A percentile compares a stretch with the other conserved stretches of the same genome.
Conservation (phyloP, 345 rosid species). For the Camelina laxa region DNA sequence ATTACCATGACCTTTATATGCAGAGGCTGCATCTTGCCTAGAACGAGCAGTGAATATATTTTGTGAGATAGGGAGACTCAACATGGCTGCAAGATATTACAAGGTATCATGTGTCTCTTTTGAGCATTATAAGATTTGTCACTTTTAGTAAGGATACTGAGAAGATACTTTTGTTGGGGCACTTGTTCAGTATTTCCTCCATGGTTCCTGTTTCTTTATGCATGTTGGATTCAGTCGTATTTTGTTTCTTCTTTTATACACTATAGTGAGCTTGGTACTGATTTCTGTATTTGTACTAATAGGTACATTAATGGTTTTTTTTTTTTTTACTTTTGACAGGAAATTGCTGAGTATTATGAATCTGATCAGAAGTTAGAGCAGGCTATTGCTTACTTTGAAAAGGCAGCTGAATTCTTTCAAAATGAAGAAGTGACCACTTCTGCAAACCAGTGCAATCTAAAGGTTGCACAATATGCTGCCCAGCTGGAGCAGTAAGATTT, state of each 20-base stretch:
- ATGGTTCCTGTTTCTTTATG: conserved; percentile 10
- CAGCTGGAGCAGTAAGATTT: conserved; percentile 84
- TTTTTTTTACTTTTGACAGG: conserved; percentile 49
- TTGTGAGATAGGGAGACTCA: conserved; percentile 95
- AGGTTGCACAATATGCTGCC: conserved; percentile 96
- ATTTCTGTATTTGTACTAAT: conserved; percentile 4
- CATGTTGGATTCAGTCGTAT: conserved; percentile 10
- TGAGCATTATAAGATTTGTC: neutral
- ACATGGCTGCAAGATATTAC: conserved; percentile 97
- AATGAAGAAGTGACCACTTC: conserved; percentile 86
- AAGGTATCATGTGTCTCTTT: conserved; percentile 58
- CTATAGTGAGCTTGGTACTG: conserved; percentile 2
- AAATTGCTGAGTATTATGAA: conserved; percentile 82
- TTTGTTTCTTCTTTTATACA: conserved; percentile 1
- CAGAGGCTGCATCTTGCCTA: conserved; percentile 95
- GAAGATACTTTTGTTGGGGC: neutral
- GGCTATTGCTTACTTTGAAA: conserved; percentile 72
- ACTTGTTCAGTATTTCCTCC: neutral
- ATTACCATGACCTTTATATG: conserved; percentile 34
- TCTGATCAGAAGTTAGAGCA: conserved; percentile 63
- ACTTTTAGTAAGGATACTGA: conserved; percentile 1
- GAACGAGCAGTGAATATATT: conserved; percentile 76
- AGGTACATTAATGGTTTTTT: conserved; percentile 1
- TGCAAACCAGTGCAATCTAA: conserved; percentile 98
- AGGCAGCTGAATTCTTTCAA: conserved; percentile 81